Conservation (phyloP, 805 yeast genomes). For the Huiozyma naganishii region DNA sequence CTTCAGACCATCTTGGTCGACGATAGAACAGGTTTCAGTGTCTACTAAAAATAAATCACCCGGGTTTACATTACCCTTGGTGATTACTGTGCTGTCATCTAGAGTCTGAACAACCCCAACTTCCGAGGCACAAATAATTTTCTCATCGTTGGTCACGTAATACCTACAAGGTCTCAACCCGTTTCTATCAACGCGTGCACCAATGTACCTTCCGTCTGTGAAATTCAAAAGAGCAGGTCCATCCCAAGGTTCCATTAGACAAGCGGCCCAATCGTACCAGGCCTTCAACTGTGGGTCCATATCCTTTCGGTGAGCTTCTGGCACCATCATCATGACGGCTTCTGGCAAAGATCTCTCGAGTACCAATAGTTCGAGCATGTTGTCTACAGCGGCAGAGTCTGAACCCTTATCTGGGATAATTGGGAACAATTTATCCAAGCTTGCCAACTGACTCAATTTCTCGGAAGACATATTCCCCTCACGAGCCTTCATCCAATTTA, state of each 20-base stretch:
- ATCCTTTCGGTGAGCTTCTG: conserved; percentile 97
- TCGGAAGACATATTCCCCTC: conserved; percentile 92
- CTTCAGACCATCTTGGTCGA: conserved; percentile 86
- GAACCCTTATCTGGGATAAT: conserved; percentile 98
- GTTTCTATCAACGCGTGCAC: conserved; percentile 95
- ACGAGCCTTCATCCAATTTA: conserved; percentile 98
- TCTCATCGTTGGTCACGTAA: conserved; percentile 87
- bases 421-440: conserved; percentile 55
- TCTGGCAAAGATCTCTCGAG: conserved; percentile 93
- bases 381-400: conserved; percentile 95
- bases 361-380: conserved; percentile 83
- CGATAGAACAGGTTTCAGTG: conserved; percentile 84
- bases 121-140: conserved; percentile 96
- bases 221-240: conserved; percentile 96
- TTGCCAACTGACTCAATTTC: conserved; percentile 69
- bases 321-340: conserved; percentile 93
- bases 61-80: conserved; percentile 90
- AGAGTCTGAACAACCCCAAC: conserved; percentile 89
- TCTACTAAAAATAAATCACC: conserved; percentile 95
- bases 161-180: conserved; percentile 98
- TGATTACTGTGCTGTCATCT: conserved; percentile 68
- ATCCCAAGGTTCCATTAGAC: conserved; percentile 99
- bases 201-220: conserved; percentile 95
- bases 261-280: conserved; percentile 98
- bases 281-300: conserved; percentile 92